A percentile compares a stretch with the other conserved stretches of the same genome.
Conservation (phyloP, 768 basidiomycete genomes). For the Phlegmacium glaucopus region DNA sequence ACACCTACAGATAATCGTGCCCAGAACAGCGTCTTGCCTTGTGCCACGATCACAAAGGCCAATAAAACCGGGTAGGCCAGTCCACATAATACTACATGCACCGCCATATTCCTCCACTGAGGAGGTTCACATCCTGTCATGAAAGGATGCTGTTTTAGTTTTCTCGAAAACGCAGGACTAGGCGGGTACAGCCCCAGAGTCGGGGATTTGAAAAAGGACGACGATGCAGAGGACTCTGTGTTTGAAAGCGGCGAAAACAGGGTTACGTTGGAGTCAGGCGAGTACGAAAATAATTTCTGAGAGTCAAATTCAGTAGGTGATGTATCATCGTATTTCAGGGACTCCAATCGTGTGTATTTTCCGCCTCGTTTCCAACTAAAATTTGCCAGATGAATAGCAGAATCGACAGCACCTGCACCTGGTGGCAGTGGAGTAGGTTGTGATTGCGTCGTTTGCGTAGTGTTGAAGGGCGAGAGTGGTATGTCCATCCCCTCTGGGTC, state of each 20-base stretch:
- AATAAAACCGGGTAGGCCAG: constrained; percentile 32
- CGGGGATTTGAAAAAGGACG: neutral
- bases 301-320: neutral
- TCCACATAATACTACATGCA: constrained; percentile 29
- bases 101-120: constrained; percentile 23
- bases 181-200: neutral
- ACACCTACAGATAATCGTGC: constrained; percentile 33
- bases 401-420: neutral
- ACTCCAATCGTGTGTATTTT: neutral
- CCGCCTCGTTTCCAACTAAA: neutral
- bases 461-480: neutral
- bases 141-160: constrained; percentile 23
- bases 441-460: neutral
- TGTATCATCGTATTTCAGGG: neutral
- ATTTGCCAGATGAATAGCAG: neutral
- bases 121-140: constrained; percentile 30
- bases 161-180: neutral
- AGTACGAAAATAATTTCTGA: no score
- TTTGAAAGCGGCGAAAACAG: no score
- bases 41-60: constrained; percentile 25
- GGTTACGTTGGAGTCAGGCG: no score
- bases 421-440: neutral
- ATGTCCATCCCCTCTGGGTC: neutral
- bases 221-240: neutral
- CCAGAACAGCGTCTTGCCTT: constrained; percentile 35